Conservation (phyloP, 805 yeast genomes). For the Cyberlindnera mississippiensis region DNA sequence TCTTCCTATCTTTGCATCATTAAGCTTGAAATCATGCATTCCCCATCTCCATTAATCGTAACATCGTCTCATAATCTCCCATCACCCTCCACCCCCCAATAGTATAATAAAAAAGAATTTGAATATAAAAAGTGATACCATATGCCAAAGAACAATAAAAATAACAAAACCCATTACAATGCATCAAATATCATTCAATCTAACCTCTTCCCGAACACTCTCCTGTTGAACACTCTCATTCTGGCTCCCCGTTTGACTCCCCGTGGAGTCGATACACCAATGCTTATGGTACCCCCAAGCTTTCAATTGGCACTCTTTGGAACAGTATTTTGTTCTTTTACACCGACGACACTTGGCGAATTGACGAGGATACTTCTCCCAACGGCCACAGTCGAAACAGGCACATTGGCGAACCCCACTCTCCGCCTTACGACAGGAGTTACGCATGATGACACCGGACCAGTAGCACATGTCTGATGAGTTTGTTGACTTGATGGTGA, state of each 20-base stretch:
- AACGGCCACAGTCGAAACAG: slow-evolving; percentile 83
- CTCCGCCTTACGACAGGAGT: slow-evolving; percentile 91
- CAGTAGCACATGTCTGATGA: slow-evolving; percentile 86
- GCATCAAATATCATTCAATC: slow-evolving; percentile 5
- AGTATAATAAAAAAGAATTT: too few relatives aligned
- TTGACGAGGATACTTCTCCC: slow-evolving; percentile 89
- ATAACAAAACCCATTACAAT: neutral
- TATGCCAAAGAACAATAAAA: too few relatives aligned
- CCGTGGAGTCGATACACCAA: slow-evolving; percentile 65
- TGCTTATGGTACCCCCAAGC: slow-evolving; percentile 93
- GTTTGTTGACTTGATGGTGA: slow-evolving; percentile 61
- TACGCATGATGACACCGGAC: slow-evolving; percentile 98
- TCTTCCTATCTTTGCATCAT: too few relatives aligned
- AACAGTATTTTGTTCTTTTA: slow-evolving; percentile 91
- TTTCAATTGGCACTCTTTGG: slow-evolving; percentile 82
- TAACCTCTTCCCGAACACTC: slow-evolving; percentile 3
- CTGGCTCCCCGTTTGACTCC: neutral
- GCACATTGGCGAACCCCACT: slow-evolving; percentile 93
- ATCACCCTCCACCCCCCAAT: too few relatives aligned
- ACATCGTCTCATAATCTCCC: slow-evolving; percentile 4
- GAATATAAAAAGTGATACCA: too few relatives aligned
- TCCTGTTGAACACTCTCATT: slow-evolving; percentile 4
- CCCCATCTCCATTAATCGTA: slow-evolving; percentile 1
- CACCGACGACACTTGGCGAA: slow-evolving; percentile 95
- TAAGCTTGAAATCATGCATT: too few relatives aligned